phyloP scores from a whole-genome alignment of 192 early-diverging fungal genomes.

The Phlyctochytrium bullatum region DNA sequence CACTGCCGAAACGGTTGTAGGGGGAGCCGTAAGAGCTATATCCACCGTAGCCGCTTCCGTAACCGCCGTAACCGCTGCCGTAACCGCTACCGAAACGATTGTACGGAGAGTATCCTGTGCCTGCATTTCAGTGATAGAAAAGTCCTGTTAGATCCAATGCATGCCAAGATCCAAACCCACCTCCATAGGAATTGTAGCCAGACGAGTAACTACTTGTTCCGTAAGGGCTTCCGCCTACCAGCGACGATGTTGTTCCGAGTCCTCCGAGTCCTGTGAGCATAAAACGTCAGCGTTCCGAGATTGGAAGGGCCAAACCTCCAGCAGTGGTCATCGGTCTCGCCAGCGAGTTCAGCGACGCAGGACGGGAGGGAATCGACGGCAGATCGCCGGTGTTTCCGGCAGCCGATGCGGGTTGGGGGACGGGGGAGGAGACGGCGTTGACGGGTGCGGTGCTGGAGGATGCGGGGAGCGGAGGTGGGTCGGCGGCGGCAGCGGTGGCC shows the following conservation, averaged over 20 bases:
- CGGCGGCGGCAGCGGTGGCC: conserved; percentile 27
- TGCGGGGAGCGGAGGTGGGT: conserved; percentile 21
- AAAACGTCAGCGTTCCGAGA: conserved; percentile 1
- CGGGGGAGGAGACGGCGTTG: conserved; percentile 18
- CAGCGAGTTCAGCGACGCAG: conserved; percentile 6
- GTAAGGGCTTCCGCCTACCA: background rate
- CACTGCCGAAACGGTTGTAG: conserved; percentile 42
- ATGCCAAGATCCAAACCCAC: conserved; percentile 16
- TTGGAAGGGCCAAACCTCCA: background rate
- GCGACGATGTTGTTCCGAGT: background rate
- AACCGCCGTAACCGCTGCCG: conserved; percentile 35
- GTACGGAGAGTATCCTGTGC: conserved; percentile 6
- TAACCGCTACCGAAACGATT: conserved; percentile 10
- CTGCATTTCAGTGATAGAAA: background rate
- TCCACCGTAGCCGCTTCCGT: conserved; percentile 22
- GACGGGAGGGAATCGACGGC: conserved; percentile 14
- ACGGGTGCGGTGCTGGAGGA: conserved; percentile 24
- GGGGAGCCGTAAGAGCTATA: conserved; percentile 40
- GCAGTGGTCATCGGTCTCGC: background rate
- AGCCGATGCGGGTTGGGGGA: conserved; percentile 11
- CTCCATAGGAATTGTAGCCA: background rate
- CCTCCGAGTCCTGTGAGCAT: background rate
- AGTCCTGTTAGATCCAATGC: background rate
- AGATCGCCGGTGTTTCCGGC: too few species aligned
- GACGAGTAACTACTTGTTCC: conserved; percentile 4